Evolutionary conservation across 2,329 filamentous ascomycete species (phyloP).

Genomic region (Alternaria ethzedia): DNA sequence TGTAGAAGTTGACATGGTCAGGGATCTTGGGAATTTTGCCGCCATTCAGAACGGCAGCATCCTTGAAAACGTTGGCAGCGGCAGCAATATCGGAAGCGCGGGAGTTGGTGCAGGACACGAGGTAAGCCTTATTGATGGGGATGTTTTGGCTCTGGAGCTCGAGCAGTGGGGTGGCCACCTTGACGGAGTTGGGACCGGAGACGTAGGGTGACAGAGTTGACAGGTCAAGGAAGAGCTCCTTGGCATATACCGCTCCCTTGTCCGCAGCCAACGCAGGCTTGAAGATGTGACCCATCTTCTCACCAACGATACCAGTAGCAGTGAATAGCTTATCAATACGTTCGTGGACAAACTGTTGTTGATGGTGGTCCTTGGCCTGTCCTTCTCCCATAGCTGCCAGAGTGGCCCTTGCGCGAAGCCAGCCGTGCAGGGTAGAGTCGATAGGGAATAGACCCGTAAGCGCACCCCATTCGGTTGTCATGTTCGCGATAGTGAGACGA

Average conservation of each 20-base stretch:
- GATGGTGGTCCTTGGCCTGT: conserved; percentile 56
- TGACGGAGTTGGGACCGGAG: conserved; percentile 88
- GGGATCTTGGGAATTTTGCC: conserved; percentile 74
- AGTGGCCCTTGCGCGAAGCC: conserved; percentile 80
- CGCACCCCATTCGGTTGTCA: conserved; percentile 84
- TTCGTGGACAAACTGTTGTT: conserved; percentile 72
- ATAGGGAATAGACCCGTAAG: conserved; percentile 80
- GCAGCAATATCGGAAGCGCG: conserved; percentile 80
- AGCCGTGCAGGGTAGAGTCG: conserved; percentile 72
- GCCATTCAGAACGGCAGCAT: conserved; percentile 67
- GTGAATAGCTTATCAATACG: conserved; percentile 73
- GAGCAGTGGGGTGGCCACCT: conserved; percentile 77
- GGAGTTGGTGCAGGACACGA: conserved; percentile 90
- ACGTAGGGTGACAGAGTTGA: conserved; percentile 85
- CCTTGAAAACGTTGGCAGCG: conserved; percentile 84
- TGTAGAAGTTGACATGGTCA: conserved; percentile 81
- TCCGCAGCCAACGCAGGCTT: conserved; percentile 73
- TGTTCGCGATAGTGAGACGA: conserved; percentile 77
- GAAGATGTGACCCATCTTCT: conserved; percentile 45
- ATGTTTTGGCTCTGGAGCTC: conserved; percentile 78
- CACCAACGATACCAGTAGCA: conserved; percentile 46
- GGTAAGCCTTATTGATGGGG: conserved; percentile 80
- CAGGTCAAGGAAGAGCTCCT: conserved; percentile 80
- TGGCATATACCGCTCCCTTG: conserved; percentile 79
- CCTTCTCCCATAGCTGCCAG: conserved; percentile 66